Evolutionary conservation across 1,139 yeast genomes (phyloP), one percentile per base, ranked within the genome.

Genomic region (Saccharomycopsis phalli): DNA sequence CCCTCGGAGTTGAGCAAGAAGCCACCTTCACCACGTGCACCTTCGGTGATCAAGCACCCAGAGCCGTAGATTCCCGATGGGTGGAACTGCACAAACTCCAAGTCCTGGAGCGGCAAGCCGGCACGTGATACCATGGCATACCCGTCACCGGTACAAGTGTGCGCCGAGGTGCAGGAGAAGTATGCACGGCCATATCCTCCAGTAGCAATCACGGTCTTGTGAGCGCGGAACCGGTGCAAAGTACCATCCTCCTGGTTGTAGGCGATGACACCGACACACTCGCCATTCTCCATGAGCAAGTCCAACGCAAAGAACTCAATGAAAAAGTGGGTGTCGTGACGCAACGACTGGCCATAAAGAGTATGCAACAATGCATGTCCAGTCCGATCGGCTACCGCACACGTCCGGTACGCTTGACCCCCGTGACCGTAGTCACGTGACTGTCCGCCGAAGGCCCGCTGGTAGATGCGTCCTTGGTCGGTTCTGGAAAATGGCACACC

Each of bases 1-100:
- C 98, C 98, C 67, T 91, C 95, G 54, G 88, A 77, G 74, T 91
- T 91, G 51, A 91, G 74, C 60, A 91, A 71, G 76, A 76, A 88
- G 51, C 98, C 98, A 76, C 98, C 98, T 71, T 91, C 98, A 74
- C 98, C 98, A 72, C 98, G 83, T 52, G 96, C 94, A 68, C 98
- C 98, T 68, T 91, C 98, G 48, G 98, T 91, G 61, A 91, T 91
- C 69, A 91, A 71, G 71, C 97, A 91, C 50, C 98, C 98, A 37
- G 97, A 87, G 47, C 98, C 98, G 65, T 91, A 91, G 63, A 91
- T 91, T 74, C 98, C 98, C 31, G 97, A 87, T 49, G 98, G 98
- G 66, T 91, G 98, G 88, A 91, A 91, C 69, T 91, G 98, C 49
- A 91, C 91, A 59, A 91, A 91, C 68, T 91, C 98, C 68, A 88